A percentile compares a stretch with the other conserved stretches of the same genome.
Conservation (phyloP, 106 monocot species). For the Dactylorhiza incarnata region DNA sequence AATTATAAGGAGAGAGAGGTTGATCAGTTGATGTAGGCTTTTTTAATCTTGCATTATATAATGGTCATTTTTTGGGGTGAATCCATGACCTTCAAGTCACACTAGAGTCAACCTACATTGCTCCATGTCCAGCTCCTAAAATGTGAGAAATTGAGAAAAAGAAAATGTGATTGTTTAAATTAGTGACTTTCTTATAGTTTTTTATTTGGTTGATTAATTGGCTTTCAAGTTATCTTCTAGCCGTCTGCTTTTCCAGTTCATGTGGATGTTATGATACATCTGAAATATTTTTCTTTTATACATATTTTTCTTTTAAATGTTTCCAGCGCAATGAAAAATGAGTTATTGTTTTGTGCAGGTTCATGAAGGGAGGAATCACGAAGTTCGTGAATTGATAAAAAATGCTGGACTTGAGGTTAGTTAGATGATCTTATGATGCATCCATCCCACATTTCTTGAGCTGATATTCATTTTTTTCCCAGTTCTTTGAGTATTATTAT, state of each 20-base stretch:
- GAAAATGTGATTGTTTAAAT: not conserved
- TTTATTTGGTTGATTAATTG: constrained; percentile 1
- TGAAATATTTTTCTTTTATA: not conserved
- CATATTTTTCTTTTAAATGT: not conserved
- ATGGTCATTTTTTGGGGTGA: too few species aligned
- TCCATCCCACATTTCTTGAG: too few species aligned
- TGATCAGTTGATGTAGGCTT: too few species aligned
- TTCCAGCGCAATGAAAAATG: not conserved
- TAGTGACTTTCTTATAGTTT: not conserved
- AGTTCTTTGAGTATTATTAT: not conserved
- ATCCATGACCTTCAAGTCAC: too few species aligned
- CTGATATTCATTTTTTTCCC: too few species aligned
- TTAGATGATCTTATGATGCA: not conserved
- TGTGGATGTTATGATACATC: not conserved
- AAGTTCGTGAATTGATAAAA: constrained; percentile 88
- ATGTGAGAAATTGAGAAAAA: not conserved
- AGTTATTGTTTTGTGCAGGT: constrained; percentile 36
- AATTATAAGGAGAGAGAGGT: too few species aligned
- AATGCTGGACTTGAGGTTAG: constrained; percentile 83
- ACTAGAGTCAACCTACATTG: too few species aligned
- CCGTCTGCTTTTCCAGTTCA: not conserved
- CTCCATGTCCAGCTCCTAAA: not conserved
- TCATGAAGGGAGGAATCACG: constrained; percentile 91
- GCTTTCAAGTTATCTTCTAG: not conserved
- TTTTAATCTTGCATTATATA: too few species aligned